Evolutionary conservation across 352 stramenopile species (phyloP).

Genomic region (Globisporangium emineosum): DNA sequence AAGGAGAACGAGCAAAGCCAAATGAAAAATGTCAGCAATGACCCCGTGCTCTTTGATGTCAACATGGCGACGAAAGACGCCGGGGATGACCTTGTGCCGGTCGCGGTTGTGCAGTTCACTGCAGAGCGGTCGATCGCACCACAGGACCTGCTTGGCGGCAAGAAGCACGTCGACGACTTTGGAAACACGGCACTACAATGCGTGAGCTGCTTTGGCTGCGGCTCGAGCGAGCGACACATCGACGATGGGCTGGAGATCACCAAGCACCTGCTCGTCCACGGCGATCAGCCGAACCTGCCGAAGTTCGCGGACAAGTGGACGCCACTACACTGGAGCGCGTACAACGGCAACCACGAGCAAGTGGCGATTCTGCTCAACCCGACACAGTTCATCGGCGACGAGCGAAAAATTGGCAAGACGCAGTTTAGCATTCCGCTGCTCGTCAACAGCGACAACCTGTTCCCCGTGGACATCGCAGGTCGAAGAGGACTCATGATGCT

Average conservation of each 20-base stretch:
- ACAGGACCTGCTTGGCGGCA: conserved; percentile 46
- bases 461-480: conserved; percentile 61
- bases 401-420: conserved; percentile 25
- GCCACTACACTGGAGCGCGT: conserved; percentile 70
- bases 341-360: conserved; percentile 71
- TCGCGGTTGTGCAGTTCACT: conserved; percentile 48
- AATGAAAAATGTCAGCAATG: not conserved
- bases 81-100: conserved; percentile 32
- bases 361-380: conserved; percentile 55
- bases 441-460: conserved; percentile 51
- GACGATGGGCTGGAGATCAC: conserved; percentile 66
- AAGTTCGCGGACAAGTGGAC: conserved; percentile 75
- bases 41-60: conserved; percentile 34
- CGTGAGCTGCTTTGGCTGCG: conserved; percentile 76
- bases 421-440: conserved; percentile 62
- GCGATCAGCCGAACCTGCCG: conserved; percentile 66
- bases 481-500: conserved; percentile 45
- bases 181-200: conserved; percentile 79
- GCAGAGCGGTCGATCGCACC: conserved; percentile 30
- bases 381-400: conserved; percentile 4
- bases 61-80: conserved; percentile 45
- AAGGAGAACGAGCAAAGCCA: conserved; percentile 14
- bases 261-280: conserved; percentile 47
- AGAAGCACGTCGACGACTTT: conserved; percentile 64
- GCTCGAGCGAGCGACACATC: conserved; percentile 52